Evolutionary conservation across 2,329 filamentous ascomycete genomes (phyloP).

Genomic region (Aspergillus calidoustus): DNA sequence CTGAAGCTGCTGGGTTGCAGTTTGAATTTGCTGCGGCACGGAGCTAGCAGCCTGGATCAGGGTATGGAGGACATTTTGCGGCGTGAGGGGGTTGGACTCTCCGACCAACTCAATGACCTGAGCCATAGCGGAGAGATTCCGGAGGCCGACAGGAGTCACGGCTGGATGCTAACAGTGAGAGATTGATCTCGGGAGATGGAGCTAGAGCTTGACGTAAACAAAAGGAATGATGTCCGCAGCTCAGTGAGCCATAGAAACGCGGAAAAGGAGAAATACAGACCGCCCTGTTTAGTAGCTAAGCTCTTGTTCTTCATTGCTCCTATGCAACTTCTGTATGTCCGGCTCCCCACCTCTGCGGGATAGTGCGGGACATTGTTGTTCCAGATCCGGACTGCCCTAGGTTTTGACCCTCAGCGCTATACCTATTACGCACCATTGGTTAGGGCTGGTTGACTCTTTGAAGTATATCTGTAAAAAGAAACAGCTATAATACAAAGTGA

Average conservation of each 20-base stretch:
- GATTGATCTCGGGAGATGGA: conserved; percentile 10
- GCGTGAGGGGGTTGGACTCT: conserved; percentile 73
- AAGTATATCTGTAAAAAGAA: not conserved
- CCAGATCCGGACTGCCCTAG: conserved; percentile 34
- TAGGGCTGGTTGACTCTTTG: conserved; percentile 30
- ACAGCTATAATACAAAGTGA: not conserved
- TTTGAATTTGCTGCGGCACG: conserved; percentile 68
- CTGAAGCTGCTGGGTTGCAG: conserved; percentile 69
- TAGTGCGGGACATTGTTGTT: conserved; percentile 23
- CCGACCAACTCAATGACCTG: conserved; percentile 78
- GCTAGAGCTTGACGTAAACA: conserved; percentile 9
- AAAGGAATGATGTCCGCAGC: conserved; percentile 5
- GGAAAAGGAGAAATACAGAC: not conserved
- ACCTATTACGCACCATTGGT: conserved; percentile 16
- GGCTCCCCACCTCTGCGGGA: conserved; percentile 29
- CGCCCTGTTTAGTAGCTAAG: conserved; percentile 2
- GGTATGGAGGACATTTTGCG: conserved; percentile 66
- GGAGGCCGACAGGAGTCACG: conserved; percentile 8
- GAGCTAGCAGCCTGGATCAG: conserved; percentile 68
- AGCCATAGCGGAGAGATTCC: conserved; percentile 57
- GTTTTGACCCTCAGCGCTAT: conserved; percentile 32
- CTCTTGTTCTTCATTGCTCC: not conserved
- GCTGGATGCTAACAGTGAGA: conserved; percentile 7
- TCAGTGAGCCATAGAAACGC: conserved; percentile 14
- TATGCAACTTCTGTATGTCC: conserved; percentile 14